Percentiles rank a stretch among this genome's conserved stretches.
Evolutionary conservation across 1,284 basidiomycete genomes (phyloP).

Genomic region (Cutaneotrichosporon cutaneum): DNA sequence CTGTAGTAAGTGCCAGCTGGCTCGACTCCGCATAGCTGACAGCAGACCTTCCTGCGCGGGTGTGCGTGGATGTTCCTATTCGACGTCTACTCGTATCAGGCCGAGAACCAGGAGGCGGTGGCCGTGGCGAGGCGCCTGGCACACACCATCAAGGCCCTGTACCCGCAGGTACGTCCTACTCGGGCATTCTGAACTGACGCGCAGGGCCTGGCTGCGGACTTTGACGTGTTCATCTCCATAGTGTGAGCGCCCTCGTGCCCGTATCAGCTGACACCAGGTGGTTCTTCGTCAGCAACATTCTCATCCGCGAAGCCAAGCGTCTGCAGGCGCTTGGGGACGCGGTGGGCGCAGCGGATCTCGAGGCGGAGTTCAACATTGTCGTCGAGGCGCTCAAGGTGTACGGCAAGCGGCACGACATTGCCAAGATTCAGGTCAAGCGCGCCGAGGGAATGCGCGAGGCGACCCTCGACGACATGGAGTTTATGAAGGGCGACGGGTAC

Average conservation of each 20-base stretch:
- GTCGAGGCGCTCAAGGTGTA: constrained; percentile 30
- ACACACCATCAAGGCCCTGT: constrained; percentile 20
- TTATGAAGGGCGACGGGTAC: constrained; percentile 27
- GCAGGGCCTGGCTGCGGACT: neutral
- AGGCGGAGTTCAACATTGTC: constrained; percentile 37
- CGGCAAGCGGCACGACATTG: constrained; percentile 6
- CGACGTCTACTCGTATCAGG: constrained; percentile 39
- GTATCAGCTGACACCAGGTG: constrained; percentile 26
- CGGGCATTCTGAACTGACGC: neutral
- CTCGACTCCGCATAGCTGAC: neutral
- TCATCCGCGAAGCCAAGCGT: constrained; percentile 44
- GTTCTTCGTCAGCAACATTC: constrained; percentile 39
- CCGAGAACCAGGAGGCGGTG: constrained; percentile 37
- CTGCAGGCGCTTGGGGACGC: constrained; percentile 30
- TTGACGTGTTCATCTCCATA: constrained; percentile 44
- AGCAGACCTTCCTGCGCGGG: constrained; percentile 42
- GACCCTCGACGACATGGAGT: constrained; percentile 28
- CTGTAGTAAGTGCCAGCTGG: constrained; percentile 30
- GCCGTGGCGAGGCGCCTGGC: constrained; percentile 37
- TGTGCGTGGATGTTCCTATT: constrained; percentile 49
- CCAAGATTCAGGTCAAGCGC: constrained; percentile 32
- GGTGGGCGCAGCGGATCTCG: constrained; percentile 24
- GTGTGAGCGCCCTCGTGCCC: constrained; percentile 28
- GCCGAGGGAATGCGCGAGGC: constrained; percentile 29
- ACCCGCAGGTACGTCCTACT: constrained; percentile 10